Evolutionary conservation across 2,329 filamentous ascomycete species (phyloP).

Genomic region (Colletotrichum agaves): DNA sequence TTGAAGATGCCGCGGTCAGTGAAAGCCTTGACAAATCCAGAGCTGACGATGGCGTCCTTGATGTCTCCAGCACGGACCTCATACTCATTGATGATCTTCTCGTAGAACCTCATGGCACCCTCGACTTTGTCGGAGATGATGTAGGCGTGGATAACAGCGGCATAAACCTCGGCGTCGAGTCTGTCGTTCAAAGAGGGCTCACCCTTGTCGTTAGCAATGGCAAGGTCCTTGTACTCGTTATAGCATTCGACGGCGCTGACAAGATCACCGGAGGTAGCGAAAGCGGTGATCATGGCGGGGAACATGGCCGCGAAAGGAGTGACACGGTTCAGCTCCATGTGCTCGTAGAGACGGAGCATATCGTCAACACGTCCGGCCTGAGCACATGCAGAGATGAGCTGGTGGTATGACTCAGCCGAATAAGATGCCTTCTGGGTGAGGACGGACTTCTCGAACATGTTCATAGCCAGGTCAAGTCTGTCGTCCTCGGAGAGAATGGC

Average conservation of each 20-base stretch:
- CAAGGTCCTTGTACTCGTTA: constrained; percentile 90
- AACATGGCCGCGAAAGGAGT: constrained; percentile 85
- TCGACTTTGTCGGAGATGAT: constrained; percentile 82
- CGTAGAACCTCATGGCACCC: constrained; percentile 86
- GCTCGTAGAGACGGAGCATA: constrained; percentile 90
- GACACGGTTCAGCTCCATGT: constrained; percentile 85
- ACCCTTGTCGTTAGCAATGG: constrained; percentile 85
- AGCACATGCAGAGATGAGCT: constrained; percentile 88
- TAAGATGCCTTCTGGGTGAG: constrained; percentile 72
- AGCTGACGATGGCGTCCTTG: constrained; percentile 76
- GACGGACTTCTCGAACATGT: constrained; percentile 83
- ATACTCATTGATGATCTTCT: constrained; percentile 76
- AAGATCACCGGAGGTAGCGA: constrained; percentile 83
- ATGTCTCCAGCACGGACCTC: constrained; percentile 69
- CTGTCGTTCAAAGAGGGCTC: constrained; percentile 74
- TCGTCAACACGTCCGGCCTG: constrained; percentile 82
- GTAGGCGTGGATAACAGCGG: constrained; percentile 91
- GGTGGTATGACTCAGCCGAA: constrained; percentile 84
- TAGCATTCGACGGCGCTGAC: constrained; percentile 93
- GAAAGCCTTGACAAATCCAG: constrained; percentile 83
- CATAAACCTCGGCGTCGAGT: constrained; percentile 86
- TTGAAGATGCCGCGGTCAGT: constrained; percentile 75
- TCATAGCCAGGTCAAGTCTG: constrained; percentile 84
- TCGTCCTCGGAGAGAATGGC: constrained; percentile 89
- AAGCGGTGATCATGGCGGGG: constrained; percentile 94